These are phyloP conservation scores for Macadamia integrifolia DNA, from an alignment of 164 flowering plant species.

Conservation along the genomic window DNA sequence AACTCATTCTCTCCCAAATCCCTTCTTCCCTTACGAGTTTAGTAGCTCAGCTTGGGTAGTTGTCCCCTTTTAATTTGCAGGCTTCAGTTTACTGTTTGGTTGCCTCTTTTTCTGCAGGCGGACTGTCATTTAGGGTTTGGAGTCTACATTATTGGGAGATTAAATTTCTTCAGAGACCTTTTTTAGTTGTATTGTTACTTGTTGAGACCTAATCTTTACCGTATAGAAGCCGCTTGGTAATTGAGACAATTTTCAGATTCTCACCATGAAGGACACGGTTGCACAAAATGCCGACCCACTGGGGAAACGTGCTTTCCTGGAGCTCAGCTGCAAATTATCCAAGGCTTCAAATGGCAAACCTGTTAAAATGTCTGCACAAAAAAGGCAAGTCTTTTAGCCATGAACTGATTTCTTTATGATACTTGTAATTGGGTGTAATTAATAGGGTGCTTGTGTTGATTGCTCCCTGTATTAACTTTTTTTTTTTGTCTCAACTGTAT, in stretches of 20 bases:
- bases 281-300: constrained; percentile 16
- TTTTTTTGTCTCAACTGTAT: not conserved
- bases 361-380: constrained; percentile 16
- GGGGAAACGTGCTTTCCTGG: constrained; percentile 27
- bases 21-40: too few species aligned
- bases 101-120: too few species aligned
- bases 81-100: too few species aligned
- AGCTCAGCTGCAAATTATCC: constrained; percentile 47
- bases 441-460: not conserved
- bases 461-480: not conserved
- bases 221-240: not conserved
- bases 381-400: constrained; percentile 31
- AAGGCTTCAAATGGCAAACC: constrained; percentile 26
- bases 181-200: not conserved
- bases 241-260: constrained; percentile 21
- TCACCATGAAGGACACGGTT: constrained; percentile 13
- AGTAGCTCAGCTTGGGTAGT: too few species aligned
- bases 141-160: not conserved
- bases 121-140: not conserved
- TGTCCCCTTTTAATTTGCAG: too few species aligned
- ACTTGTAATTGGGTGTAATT: not conserved
- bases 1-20: too few species aligned
- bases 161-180: not conserved
- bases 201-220: not conserved
- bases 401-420: constrained; percentile 1